phyloP scores from a whole-genome alignment of 2,329 filamentous ascomycete species.

The Aureobasidium leucospermi region DNA sequence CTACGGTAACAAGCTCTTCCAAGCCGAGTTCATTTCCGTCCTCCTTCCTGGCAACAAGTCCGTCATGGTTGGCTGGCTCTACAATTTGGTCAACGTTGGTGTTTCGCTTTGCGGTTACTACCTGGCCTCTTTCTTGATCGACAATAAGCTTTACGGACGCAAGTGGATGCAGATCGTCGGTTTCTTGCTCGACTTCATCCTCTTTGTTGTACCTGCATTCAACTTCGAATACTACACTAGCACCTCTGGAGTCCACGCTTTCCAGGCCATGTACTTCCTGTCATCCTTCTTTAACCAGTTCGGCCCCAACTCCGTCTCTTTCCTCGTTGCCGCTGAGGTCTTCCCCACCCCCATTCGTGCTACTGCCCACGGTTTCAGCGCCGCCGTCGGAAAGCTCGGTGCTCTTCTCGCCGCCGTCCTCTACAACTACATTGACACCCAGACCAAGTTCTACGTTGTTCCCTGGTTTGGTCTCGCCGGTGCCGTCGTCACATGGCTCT shows the following conservation, averaged over 20 bases:
- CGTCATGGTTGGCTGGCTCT: conserved; percentile 81
- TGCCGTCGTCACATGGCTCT: conserved; percentile 73
- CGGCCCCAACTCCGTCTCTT: conserved; percentile 90
- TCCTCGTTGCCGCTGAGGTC: conserved; percentile 93
- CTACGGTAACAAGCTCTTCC: conserved; percentile 98
- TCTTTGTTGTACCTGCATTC: conserved; percentile 89
- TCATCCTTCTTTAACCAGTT: conserved; percentile 99
- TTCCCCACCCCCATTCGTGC: conserved; percentile 91
- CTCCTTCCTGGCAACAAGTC: conserved; percentile 62
- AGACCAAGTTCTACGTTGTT: conserved; percentile 82
- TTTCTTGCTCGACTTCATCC: conserved; percentile 86
- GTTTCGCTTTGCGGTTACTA: conserved; percentile 88
- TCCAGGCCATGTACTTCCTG: conserved; percentile 97
- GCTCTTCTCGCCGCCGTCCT: conserved; percentile 80
- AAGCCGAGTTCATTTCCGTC: conserved; percentile 79
- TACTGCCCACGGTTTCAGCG: conserved; percentile 90
- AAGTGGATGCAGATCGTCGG: conserved; percentile 95
- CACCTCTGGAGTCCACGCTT: conserved; percentile 65
- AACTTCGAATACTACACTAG: conserved; percentile 76
- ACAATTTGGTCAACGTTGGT: conserved; percentile 85
- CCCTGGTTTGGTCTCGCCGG: conserved; percentile 92
- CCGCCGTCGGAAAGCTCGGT: conserved; percentile 80
- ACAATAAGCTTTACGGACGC: conserved; percentile 93
- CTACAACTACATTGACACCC: conserved; percentile 88
- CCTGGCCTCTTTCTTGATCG: conserved; percentile 76